Conservation (phyloP, 352 stramenopile species). For the Pythium vanterpoolii region DNA sequence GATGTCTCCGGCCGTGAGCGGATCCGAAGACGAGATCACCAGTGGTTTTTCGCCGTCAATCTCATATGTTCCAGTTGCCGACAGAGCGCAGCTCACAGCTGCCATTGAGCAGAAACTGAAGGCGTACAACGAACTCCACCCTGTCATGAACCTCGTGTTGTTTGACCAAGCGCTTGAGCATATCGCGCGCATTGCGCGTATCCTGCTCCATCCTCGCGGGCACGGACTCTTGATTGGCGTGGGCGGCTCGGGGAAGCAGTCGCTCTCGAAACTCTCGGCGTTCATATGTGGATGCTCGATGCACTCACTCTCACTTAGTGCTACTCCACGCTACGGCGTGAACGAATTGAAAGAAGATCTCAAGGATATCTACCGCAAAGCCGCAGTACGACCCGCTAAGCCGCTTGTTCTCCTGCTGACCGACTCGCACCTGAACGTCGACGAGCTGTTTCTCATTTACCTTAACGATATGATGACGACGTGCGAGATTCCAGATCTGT, state of each 20-base stretch:
- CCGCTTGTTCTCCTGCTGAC: conserved; percentile 89
- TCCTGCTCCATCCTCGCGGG: conserved; percentile 69
- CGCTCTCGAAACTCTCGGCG: conserved; percentile 81
- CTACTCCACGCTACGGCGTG: conserved; percentile 59
- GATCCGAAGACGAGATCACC: neutral
- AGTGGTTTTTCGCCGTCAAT: conserved; percentile 2
- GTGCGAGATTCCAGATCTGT: conserved; percentile 80
- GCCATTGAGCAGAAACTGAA: conserved; percentile 63
- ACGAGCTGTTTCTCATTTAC: conserved; percentile 85
- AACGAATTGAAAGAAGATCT: conserved; percentile 86
- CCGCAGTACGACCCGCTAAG: conserved; percentile 79
- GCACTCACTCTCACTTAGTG: conserved; percentile 55
- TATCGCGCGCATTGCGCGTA: conserved; percentile 83
- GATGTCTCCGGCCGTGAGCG: neutral
- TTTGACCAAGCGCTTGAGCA: conserved; percentile 92
- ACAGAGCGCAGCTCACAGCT: conserved; percentile 48
- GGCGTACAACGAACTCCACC: conserved; percentile 91
- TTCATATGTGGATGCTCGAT: conserved; percentile 85
- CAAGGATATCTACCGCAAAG: conserved; percentile 87
- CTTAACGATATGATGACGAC: conserved; percentile 84
- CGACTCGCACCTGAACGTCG: conserved; percentile 75
- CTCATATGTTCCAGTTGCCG: conserved; percentile 47
- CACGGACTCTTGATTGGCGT: conserved; percentile 87
- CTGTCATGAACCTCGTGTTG: conserved; percentile 91
- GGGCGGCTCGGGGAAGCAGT: conserved; percentile 88